Conservation (phyloP, 306 rosid species). For the Cyamopsis tetragonoloba region DNA sequence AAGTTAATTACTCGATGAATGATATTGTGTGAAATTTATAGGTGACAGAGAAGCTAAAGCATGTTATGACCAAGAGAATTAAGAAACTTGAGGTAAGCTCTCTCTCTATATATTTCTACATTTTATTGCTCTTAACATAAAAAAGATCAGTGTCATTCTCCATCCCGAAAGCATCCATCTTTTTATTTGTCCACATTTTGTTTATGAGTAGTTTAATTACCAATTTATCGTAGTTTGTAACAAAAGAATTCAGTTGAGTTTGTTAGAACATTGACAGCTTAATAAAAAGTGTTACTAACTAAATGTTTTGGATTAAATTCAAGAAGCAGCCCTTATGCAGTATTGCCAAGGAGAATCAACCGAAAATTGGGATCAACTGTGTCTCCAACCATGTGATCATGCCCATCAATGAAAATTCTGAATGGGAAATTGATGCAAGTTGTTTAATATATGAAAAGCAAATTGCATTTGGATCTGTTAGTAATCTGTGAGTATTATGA, state of each 20-base stretch:
- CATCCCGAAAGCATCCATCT: neutral
- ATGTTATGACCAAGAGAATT: constrained; percentile 48
- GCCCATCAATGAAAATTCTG: constrained; percentile 28
- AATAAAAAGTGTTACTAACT: no score
- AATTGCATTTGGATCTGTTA: constrained; percentile 67
- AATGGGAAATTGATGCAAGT: constrained; percentile 44
- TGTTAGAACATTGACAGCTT: no score
- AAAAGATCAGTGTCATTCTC: neutral
- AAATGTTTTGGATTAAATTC: constrained; percentile 26
- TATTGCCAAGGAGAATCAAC: no score
- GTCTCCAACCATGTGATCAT: constrained; percentile 33
- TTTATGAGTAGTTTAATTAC: no score
- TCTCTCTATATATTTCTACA: neutral
- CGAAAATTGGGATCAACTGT: constrained; percentile 25
- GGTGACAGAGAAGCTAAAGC: constrained; percentile 60
- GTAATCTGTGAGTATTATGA: constrained; percentile 78
- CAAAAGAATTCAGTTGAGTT: no score
- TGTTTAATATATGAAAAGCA: constrained; percentile 52
- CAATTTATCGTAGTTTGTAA: no score
- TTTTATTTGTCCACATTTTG: neutral
- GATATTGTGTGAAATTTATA: constrained; percentile 33
- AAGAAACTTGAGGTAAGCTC: constrained; percentile 56
- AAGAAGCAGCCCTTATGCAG: constrained; percentile 49
- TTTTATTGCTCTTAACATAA: no score
- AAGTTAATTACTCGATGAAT: constrained; percentile 26